Evolutionary conservation across 164 flowering plant species (phyloP), one percentile per base, ranked within the genome.

Genomic region (Magnolia sinica): DNA sequence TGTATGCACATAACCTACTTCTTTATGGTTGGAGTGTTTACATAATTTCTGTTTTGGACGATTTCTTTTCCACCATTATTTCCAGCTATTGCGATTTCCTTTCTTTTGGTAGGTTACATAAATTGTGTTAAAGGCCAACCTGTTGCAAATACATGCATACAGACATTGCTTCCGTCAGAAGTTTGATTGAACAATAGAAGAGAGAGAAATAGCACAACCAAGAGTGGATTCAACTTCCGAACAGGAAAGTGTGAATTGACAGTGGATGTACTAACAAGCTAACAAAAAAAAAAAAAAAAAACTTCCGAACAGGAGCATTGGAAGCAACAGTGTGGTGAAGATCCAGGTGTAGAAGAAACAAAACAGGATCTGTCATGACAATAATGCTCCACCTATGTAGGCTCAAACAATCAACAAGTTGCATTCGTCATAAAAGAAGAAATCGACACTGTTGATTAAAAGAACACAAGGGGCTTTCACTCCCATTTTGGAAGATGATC

Each of bases 351-450:
- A 73, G 37, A 87, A 80, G 45, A 45, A 74, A 64, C 76, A 74
- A 59, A 81, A 76, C 82, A 89, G 81, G 45, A 84, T 89, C 77
- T 87, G 95, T 76, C 95, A 90, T 69, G 95, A 90, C 50, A 91
- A 87, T 79, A 87, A 85, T 19, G 70, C 82, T 19, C 68, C 90
- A 16, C 80, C 94, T 5, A 90, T 92, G 37, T 89, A 87, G 80
- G 97, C 89, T 0, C 87, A 90, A 82, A 92, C 97, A 13, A 85
- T 92, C 70, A 94, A 90, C 68, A 94, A 92, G 84, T 90, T 92
- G 24, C 97, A 91, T 77, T 89, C 91, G 8, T 83, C 91, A 0
- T 95, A 92, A 84, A 89, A 83, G 92, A 92, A 92, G 83, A 86
- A 73, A 59, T 91, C 93, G 0, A 88, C 94, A 8, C 99, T 97